Conservation (phyloP, 78 protist genomes). For the Carpediemonas membranifera region DNA sequence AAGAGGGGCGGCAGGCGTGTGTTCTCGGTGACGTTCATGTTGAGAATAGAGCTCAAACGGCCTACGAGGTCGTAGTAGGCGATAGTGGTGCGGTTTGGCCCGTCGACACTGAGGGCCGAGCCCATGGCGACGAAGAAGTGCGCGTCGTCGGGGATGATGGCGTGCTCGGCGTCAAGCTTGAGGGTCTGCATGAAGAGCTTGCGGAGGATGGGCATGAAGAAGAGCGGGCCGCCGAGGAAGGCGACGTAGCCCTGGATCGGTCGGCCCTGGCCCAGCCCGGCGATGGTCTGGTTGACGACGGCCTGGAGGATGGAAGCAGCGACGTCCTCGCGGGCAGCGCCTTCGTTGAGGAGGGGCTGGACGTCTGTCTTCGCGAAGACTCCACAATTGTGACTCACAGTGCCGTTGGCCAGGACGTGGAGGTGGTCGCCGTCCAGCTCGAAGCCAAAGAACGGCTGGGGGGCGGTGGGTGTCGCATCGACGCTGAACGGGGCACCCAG, state of each 20-base stretch:
- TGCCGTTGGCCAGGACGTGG: too few relatives aligned
- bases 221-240: slow-evolving; percentile 26
- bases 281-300: slow-evolving; percentile 27
- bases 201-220: background rate
- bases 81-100: background rate
- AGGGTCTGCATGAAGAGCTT: background rate
- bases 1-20: slow-evolving; percentile 7
- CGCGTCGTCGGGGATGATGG: slow-evolving; percentile 9
- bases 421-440: too few relatives aligned
- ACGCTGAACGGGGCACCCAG: too few relatives aligned
- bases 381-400: slow-evolving; percentile 23
- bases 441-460: too few relatives aligned
- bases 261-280: slow-evolving; percentile 16
- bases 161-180: background rate
- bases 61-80: too few relatives aligned
- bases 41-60: too few relatives aligned
- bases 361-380: slow-evolving; percentile 29
- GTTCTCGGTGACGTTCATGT: background rate
- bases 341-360: slow-evolving; percentile 23
- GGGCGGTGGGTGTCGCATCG: too few relatives aligned
- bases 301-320: slow-evolving; percentile 25
- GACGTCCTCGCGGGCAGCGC: slow-evolving; percentile 12
- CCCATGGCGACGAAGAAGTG: slow-evolving; percentile 17
- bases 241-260: slow-evolving; percentile 9
- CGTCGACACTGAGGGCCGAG: slow-evolving; percentile 1